Conservation (phyloP, 2,329 filamentous ascomycete genomes). For the Fusarium falciforme region DNA sequence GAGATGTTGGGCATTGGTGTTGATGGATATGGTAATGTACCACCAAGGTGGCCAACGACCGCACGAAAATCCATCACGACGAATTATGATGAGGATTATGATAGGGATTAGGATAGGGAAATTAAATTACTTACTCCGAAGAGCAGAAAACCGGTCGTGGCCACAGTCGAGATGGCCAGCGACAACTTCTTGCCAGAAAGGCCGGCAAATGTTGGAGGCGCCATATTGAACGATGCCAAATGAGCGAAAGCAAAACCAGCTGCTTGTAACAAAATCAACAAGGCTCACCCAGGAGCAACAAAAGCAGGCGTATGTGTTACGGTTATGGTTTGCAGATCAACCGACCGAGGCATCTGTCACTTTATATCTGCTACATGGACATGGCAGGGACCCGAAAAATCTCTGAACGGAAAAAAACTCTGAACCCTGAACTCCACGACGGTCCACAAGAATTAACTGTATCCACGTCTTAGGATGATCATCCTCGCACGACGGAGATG, state of each 20-base stretch:
- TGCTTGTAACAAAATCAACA: constrained; percentile 18
- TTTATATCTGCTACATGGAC: constrained; percentile 28
- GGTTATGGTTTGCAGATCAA: not conserved
- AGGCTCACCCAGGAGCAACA: constrained; percentile 31
- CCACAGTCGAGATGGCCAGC: constrained; percentile 69
- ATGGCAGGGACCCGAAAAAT: not conserved
- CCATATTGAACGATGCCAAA: constrained; percentile 52
- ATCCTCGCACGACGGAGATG: constrained; percentile 20
- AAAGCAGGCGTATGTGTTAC: constrained; percentile 4
- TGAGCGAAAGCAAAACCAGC: constrained; percentile 32
- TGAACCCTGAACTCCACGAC: constrained; percentile 14
- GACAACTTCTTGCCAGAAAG: constrained; percentile 68
- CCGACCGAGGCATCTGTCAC: not conserved
- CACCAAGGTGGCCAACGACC: not conserved
- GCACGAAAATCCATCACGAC: no score
- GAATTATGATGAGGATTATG: not conserved
- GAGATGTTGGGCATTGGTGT: not conserved
- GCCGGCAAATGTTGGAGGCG: constrained; percentile 67
- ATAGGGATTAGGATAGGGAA: no score
- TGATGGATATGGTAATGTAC: not conserved
- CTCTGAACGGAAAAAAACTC: constrained; percentile 11
- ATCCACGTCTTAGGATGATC: constrained; percentile 36
- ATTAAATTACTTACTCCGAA: no score
- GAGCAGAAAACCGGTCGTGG: constrained; percentile 67
- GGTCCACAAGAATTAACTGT: constrained; percentile 13